Evolutionary conservation across 257 asterid genomes (phyloP).

Genomic region (Solanum corneliomulleri): DNA sequence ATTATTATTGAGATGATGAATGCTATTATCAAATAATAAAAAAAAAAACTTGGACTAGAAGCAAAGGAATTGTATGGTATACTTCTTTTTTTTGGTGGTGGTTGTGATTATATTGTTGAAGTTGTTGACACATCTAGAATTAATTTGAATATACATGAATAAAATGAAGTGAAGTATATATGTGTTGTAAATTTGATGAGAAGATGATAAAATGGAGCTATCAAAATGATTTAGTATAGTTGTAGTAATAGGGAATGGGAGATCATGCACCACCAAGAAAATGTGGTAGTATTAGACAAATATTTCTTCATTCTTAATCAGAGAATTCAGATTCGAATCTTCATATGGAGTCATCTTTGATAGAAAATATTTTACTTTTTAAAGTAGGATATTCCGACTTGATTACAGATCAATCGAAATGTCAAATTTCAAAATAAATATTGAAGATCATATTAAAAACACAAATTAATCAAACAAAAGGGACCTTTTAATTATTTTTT

Average conservation of each 20-base stretch:
- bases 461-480: not conserved
- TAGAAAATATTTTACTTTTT: not conserved
- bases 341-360: not conserved
- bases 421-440: not conserved
- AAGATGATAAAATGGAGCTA: constrained; percentile 40
- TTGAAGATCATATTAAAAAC: fast-evolving
- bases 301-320: not conserved
- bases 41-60: constrained; percentile 23
- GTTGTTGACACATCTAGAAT: constrained; percentile 1
- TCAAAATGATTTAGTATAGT: constrained; percentile 7
- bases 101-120: constrained; percentile 3
- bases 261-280: not conserved
- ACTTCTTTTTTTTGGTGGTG: constrained; percentile 1
- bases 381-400: not conserved
- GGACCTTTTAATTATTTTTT: too few species aligned
- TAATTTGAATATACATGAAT: not conserved
- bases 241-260: constrained; percentile 11
- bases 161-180: not conserved
- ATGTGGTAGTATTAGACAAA: not conserved
- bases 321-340: not conserved
- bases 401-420: fast-evolving
- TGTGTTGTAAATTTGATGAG: not conserved
- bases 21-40: not conserved
- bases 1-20: not conserved
- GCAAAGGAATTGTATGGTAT: constrained; percentile 12